Evolutionary conservation across 176 grass and related monocot genomes (phyloP).

Genomic region (Otatea glauca): DNA sequence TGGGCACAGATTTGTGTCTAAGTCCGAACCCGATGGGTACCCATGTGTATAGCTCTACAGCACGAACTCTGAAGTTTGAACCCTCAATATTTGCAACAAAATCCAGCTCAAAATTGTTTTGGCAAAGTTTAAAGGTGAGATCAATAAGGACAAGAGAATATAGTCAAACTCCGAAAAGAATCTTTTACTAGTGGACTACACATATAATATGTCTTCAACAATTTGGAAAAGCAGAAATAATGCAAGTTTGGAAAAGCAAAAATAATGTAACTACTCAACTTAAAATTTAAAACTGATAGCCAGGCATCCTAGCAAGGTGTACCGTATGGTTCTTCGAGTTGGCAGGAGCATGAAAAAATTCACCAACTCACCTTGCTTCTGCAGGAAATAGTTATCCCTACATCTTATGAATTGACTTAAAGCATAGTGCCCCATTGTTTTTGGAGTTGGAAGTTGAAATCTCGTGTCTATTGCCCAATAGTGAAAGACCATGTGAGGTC

Average conservation of each 20-base stretch:
- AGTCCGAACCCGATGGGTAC: too few species aligned
- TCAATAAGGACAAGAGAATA: not conserved
- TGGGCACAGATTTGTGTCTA: too few species aligned
- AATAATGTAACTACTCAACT: not conserved
- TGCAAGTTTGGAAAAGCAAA: too few species aligned
- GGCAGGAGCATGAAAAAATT: conserved; percentile 1
- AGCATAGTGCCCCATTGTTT: not conserved
- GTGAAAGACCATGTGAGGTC: too few species aligned
- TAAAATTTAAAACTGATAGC: not conserved
- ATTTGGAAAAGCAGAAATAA: not conserved
- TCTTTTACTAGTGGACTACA: too few species aligned
- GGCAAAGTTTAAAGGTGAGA: not conserved
- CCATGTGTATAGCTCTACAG: too few species aligned
- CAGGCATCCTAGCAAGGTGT: too few species aligned
- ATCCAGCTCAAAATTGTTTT: not conserved
- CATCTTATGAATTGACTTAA: conserved; percentile 34
- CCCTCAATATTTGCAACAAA: not conserved
- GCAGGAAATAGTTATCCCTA: not conserved
- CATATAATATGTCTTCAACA: too few species aligned
- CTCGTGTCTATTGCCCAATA: too few species aligned
- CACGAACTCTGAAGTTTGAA: too few species aligned
- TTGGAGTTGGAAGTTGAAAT: conserved; percentile 48
- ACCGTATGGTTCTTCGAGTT: conserved; percentile 13
- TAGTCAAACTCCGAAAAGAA: too few species aligned
- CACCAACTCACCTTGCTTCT: conserved; percentile 1